phyloP scores from a whole-genome alignment of 2,329 filamentous ascomycete genomes.

The Stagonosporopsis rhizophila region DNA sequence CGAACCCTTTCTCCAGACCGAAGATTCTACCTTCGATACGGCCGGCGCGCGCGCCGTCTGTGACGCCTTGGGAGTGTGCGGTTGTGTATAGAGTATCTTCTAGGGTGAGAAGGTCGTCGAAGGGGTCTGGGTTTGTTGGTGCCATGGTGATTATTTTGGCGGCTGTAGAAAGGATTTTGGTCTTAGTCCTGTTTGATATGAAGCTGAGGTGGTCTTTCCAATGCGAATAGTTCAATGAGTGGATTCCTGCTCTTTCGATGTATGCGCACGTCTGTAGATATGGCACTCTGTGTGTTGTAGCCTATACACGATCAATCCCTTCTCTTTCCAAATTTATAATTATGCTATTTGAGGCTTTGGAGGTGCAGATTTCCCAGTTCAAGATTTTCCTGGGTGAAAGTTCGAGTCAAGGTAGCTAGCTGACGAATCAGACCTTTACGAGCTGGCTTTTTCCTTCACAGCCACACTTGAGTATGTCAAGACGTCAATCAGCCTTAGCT shows the following conservation, averaged over 20 bases:
- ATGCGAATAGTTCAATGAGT: not conserved
- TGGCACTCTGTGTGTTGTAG: not conserved
- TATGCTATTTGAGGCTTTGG: not conserved
- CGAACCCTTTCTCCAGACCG: conserved; percentile 89
- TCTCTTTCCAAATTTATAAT: not conserved
- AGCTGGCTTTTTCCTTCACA: not conserved
- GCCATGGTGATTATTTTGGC: conserved; percentile 2
- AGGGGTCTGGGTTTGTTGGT: conserved; percentile 50
- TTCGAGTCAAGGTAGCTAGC: conserved; percentile 12
- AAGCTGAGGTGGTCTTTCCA: not conserved
- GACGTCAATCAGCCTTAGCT: not conserved
- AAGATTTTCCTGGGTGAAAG: conserved; percentile 1
- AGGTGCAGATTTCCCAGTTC: not conserved
- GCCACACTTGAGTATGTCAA: not conserved
- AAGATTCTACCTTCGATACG: conserved; percentile 88
- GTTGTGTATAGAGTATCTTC: conserved; percentile 79
- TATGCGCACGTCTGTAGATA: not conserved
- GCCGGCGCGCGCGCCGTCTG: conserved; percentile 79
- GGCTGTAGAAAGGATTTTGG: not conserved
- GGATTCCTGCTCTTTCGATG: not conserved
- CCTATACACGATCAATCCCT: not conserved
- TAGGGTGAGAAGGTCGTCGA: conserved; percentile 65
- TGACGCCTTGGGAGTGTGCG: conserved; percentile 76
- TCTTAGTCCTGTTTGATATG: not conserved
- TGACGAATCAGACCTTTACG: conserved; percentile 7